Evolutionary conservation across 306 rosid species (phyloP).

Genomic region (Abrus precatorius): DNA sequence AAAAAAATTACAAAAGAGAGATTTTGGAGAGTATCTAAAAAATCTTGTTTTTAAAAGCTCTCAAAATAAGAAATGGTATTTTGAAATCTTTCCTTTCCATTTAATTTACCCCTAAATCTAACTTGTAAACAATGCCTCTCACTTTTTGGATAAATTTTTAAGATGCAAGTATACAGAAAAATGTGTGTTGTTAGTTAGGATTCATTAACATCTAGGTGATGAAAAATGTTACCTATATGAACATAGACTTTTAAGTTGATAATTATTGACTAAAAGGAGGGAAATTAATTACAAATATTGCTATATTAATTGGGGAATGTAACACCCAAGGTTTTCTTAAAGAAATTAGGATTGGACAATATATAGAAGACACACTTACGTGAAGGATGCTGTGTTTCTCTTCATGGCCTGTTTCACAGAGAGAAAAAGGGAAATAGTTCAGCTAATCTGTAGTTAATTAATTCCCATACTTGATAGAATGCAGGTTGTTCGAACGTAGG

Average conservation of each 20-base stretch:
- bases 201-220: no score
- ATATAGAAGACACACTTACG: conserved; percentile 36
- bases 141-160: no score
- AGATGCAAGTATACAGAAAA: no score
- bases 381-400: neutral
- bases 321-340: neutral
- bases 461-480: neutral
- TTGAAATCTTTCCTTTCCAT: no score
- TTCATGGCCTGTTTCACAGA: conserved; percentile 35
- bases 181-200: no score
- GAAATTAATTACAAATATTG: neutral
- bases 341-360: neutral
- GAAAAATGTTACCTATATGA: neutral
- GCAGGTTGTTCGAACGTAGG: neutral
- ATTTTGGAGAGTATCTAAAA: no score
- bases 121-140: no score
- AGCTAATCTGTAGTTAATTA: neutral
- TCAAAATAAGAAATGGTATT: no score
- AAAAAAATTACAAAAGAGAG: no score
- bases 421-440: neutral
- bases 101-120: no score
- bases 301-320: conserved; percentile 8
- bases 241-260: neutral
- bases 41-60: no score
- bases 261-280: neutral